phyloP scores from a whole-genome alignment of 2,329 filamentous ascomycete species.

The Aspergillus sojae region DNA sequence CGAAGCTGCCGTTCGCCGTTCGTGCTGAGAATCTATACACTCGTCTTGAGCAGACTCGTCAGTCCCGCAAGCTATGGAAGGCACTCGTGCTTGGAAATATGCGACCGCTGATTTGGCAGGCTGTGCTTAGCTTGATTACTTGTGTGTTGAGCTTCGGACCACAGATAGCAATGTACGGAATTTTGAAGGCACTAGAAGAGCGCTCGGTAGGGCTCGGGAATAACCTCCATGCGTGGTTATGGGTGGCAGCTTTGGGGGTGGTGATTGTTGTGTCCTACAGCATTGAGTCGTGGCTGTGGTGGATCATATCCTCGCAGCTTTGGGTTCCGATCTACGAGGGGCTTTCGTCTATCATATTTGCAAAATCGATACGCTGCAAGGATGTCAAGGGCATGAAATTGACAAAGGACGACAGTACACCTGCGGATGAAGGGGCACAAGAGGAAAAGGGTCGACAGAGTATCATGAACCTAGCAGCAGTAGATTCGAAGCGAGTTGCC shows the following conservation, averaged over 20 bases:
- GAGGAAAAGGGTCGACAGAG: slow-evolving; percentile 66
- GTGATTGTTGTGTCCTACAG: slow-evolving; percentile 59
- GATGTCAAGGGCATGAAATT: slow-evolving; percentile 55
- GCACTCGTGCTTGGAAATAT: slow-evolving; percentile 63
- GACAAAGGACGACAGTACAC: slow-evolving; percentile 49
- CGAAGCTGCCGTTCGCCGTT: slow-evolving; percentile 60
- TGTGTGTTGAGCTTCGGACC: slow-evolving; percentile 68
- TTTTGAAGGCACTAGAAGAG: slow-evolving; percentile 67
- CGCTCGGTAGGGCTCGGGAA: slow-evolving; percentile 50
- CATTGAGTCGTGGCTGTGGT: slow-evolving; percentile 68
- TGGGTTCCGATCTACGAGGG: slow-evolving; percentile 69
- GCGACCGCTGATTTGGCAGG: slow-evolving; percentile 60
- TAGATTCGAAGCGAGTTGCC: slow-evolving; percentile 69
- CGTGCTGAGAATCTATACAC: slow-evolving; percentile 57
- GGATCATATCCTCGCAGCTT: slow-evolving; percentile 66
- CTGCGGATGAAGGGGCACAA: slow-evolving; percentile 48
- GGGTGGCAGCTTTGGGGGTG: slow-evolving; percentile 66
- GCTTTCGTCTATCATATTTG: slow-evolving; percentile 71
- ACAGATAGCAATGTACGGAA: slow-evolving; percentile 67
- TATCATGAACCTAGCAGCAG: slow-evolving; percentile 76
- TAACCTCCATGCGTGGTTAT: slow-evolving; percentile 62
- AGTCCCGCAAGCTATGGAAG: slow-evolving; percentile 57
- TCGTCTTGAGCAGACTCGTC: slow-evolving; percentile 41
- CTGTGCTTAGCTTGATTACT: slow-evolving; percentile 56
- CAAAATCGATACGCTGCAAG: slow-evolving; percentile 75